Conservation (phyloP, 116 monocot genomes). For the Papilionanthe hybrid region DNA sequence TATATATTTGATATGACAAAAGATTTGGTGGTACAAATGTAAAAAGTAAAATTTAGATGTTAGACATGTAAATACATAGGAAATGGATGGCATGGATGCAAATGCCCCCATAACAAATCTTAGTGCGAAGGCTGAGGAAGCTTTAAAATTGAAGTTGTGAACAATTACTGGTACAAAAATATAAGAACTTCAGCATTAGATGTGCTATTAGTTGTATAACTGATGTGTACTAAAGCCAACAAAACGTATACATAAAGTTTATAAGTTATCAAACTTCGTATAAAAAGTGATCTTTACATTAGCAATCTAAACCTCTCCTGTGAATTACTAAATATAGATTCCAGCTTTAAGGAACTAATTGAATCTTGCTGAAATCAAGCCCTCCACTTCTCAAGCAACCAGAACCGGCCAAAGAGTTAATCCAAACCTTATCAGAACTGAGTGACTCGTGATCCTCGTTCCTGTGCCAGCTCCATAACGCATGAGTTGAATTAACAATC, state of each 20-base stretch:
- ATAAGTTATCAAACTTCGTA: neutral
- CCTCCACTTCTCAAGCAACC: constrained; percentile 37
- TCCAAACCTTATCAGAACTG: constrained; percentile 73
- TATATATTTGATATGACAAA: no score
- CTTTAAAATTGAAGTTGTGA: no score
- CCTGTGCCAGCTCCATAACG: constrained; percentile 94
- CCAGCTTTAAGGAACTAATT: constrained; percentile 18
- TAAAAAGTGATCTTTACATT: neutral
- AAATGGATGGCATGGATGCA: no score
- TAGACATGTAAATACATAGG: no score
- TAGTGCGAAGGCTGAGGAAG: no score
- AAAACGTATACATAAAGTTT: neutral
- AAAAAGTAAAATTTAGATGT: no score
- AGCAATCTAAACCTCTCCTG: neutral
- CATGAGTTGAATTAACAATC: constrained; percentile 71
- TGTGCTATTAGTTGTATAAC: no score
- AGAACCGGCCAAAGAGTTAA: constrained; percentile 48
- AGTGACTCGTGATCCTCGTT: constrained; percentile 80
- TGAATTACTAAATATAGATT: neutral
- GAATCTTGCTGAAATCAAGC: constrained; percentile 37
- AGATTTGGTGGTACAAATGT: no score
- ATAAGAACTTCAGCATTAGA: no score
- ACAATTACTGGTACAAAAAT: no score
- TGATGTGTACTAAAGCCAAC: no score
- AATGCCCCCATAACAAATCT: no score